Conservation (phyloP, 1,284 basidiomycete genomes). For the Melampsora americana region DNA sequence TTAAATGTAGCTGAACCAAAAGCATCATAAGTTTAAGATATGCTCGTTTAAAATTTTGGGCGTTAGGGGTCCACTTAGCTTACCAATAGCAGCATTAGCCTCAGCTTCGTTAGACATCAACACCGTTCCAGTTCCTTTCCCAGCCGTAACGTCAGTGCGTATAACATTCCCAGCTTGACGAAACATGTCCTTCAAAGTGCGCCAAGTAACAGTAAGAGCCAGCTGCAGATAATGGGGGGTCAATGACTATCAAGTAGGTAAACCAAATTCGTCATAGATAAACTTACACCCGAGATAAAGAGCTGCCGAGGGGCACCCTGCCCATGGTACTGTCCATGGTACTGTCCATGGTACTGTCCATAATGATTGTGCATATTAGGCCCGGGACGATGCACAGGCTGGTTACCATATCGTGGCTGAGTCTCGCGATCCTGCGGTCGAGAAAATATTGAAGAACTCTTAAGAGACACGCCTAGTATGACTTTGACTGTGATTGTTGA, state of each 20-base stretch:
- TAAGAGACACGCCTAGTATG: neutral
- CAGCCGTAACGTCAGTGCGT: conserved; percentile 88
- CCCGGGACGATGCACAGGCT: conserved; percentile 58
- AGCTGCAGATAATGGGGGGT: conserved; percentile 59
- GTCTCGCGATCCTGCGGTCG: conserved; percentile 81
- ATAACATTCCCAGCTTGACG: conserved; percentile 88
- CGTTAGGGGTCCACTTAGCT: neutral
- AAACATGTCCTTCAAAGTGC: conserved; percentile 95
- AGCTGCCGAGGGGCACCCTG: conserved; percentile 28
- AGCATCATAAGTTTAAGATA: neutral
- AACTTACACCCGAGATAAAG: conserved; percentile 43
- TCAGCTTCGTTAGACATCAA: conserved; percentile 86
- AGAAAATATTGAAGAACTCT: neutral
- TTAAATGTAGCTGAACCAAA: conserved; percentile 28
- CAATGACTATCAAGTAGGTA: neutral
- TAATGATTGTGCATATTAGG: neutral
- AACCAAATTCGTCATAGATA: neutral
- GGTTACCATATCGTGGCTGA: conserved; percentile 86
- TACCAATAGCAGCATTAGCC: conserved; percentile 56
- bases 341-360: neutral
- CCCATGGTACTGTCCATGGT: neutral
- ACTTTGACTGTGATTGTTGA: neutral
- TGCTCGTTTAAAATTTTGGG: neutral
- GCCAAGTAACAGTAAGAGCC: conserved; percentile 93
- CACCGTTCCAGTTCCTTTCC: conserved; percentile 88